Evolutionary conservation across 2,329 filamentous ascomycete species (phyloP), one percentile per base, ranked within the genome.

Genomic region (Cryphonectria japonica): DNA sequence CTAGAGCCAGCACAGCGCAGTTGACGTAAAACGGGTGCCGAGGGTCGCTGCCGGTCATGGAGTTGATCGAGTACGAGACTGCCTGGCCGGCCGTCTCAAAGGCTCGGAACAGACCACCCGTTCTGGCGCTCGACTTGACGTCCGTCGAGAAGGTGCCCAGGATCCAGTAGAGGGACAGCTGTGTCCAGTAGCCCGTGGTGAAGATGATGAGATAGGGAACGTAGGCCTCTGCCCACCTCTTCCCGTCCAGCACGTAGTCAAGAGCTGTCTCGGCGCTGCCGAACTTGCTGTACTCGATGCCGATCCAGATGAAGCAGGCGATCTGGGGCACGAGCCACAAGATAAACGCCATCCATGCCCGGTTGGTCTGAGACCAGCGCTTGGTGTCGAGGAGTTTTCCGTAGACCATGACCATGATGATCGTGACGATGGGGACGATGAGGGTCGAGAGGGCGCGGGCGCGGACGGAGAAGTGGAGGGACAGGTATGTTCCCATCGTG

Each of bases 131-230:
- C 6, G 76, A 74, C 54, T 78, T 77, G 1, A 80, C 76, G 32
- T 82, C 79, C 0, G 77, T 78, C 2, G 79, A 78, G 32, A 81
- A 79, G 3, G 77, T 79, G 41, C 78, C 79, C 19, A 81, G 74
- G 29, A 81, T 79, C 80, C 80, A 82, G 74, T 82, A 82, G 6
- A 82, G 70, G 0, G 71, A 73, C 39, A 73, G n/a, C 34, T 73
- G 71, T 3, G 71, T 73, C 71, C 71, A 73, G 50, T 73, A 73
- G 0, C 71, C 71, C 29, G 71, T 73, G n/a, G 71, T 73, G 69
- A 73, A 73, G 14, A 73, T 67, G 41, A 73, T 69, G 43, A 73
- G 57, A 50, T 73, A 73, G 2, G 71, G 71, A 7, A 73, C 22
- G 34, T 73, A 73, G 19, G 71, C 71, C 46, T 73, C 71, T 1